phyloP scores from a whole-genome alignment of 768 basidiomycete species.

The Zangia roseola region DNA sequence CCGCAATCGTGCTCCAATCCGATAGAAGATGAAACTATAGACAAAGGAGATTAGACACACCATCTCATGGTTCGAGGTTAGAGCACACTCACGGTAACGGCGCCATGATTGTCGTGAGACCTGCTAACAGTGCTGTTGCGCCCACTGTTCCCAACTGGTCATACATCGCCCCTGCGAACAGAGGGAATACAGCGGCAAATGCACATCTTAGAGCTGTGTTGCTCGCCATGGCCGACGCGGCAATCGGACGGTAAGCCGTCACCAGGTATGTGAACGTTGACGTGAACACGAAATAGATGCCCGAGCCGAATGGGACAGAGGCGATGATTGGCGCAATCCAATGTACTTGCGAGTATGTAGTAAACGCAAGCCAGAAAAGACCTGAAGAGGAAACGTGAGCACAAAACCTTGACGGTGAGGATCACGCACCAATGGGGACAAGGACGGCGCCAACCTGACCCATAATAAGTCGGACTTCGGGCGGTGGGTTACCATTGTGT shows the following conservation, averaged over 20 bases:
- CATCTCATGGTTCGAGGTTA: too few species aligned
- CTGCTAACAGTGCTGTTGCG: slow-evolving; percentile 69
- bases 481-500: slow-evolving; percentile 51
- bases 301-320: slow-evolving; percentile 50
- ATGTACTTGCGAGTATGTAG: slow-evolving; percentile 45
- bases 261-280: slow-evolving; percentile 63
- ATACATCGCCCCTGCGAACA: slow-evolving; percentile 55
- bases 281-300: slow-evolving; percentile 63
- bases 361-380: slow-evolving; percentile 57
- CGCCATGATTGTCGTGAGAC: slow-evolving; percentile 57
- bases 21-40: slow-evolving; percentile 48
- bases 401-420: neutral
- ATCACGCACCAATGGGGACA: slow-evolving; percentile 52
- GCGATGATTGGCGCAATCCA: slow-evolving; percentile 49
- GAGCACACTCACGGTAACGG: slow-evolving; percentile 53
- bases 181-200: slow-evolving; percentile 52
- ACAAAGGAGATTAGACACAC: neutral
- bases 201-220: slow-evolving; percentile 52
- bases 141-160: slow-evolving; percentile 61
- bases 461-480: slow-evolving; percentile 64
- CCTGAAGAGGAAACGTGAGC: slow-evolving; percentile 20
- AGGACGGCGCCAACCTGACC: slow-evolving; percentile 68
- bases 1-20: slow-evolving; percentile 44
- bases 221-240: slow-evolving; percentile 64
- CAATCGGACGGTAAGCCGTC: slow-evolving; percentile 48